phyloP scores from a whole-genome alignment of 1,139 yeast genomes.

The Zygosaccharomyces sapae region DNA sequence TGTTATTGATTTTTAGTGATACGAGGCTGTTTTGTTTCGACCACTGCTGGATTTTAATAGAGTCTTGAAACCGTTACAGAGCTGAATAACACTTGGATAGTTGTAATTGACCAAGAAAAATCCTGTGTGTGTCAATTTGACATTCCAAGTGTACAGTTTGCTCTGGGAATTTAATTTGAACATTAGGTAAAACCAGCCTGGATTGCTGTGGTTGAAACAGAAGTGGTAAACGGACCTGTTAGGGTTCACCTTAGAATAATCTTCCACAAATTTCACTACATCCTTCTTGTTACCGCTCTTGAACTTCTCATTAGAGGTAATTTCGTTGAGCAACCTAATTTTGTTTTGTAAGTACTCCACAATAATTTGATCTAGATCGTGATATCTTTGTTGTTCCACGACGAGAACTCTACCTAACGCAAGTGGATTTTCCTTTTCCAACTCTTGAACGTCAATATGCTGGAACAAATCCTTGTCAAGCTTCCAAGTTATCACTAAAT shows the following conservation, averaged over 20 bases:
- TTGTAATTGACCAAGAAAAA: slow-evolving; percentile 72
- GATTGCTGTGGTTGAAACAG: slow-evolving; percentile 83
- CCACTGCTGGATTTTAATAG: slow-evolving; percentile 37
- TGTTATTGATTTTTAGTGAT: neutral
- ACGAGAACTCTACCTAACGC: slow-evolving; percentile 57
- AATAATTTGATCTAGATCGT: slow-evolving; percentile 90
- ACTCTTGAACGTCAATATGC: slow-evolving; percentile 82
- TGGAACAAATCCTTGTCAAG: slow-evolving; percentile 88
- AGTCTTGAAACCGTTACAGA: slow-evolving; percentile 91
- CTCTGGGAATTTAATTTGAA: slow-evolving; percentile 75
- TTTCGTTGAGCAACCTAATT: slow-evolving; percentile 78
- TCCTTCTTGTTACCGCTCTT: slow-evolving; percentile 76
- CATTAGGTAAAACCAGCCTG: slow-evolving; percentile 85
- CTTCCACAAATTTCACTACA: slow-evolving; percentile 80
- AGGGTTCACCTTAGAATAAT: slow-evolving; percentile 88
- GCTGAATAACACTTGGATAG: slow-evolving; percentile 79
- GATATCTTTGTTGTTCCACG: slow-evolving; percentile 67
- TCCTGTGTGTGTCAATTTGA: slow-evolving; percentile 82
- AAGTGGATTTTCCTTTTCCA: slow-evolving; percentile 58
- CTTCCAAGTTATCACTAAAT: slow-evolving; percentile 93
- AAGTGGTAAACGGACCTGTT: slow-evolving; percentile 87
- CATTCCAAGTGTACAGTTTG: slow-evolving; percentile 82
- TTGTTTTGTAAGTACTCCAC: slow-evolving; percentile 84
- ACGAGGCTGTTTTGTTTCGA: slow-evolving; percentile 14
- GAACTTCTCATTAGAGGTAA: slow-evolving; percentile 84